Conservation (phyloP, 805 yeast genomes). For the Jamesozyma lodderae region DNA sequence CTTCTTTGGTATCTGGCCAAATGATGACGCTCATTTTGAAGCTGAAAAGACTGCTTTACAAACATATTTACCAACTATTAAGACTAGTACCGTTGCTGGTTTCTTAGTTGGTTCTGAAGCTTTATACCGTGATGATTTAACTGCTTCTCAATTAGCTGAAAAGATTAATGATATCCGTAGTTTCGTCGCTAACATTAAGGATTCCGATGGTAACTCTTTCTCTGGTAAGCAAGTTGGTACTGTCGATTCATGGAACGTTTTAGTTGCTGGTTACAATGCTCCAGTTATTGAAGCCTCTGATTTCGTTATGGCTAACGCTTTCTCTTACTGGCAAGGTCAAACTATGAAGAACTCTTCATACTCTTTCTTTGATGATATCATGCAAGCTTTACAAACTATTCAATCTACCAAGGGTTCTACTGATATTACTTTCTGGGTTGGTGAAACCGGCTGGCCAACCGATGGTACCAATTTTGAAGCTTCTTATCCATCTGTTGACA, state of each 20-base stretch:
- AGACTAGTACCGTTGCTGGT: slow-evolving; percentile 59
- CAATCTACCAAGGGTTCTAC: slow-evolving; percentile 82
- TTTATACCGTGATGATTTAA: slow-evolving; percentile 78
- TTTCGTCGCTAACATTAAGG: slow-evolving; percentile 52
- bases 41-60: slow-evolving; percentile 68
- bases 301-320: slow-evolving; percentile 85
- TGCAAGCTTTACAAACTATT: slow-evolving; percentile 89
- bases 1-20: slow-evolving; percentile 91
- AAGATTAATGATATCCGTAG: slow-evolving; percentile 55
- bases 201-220: slow-evolving; percentile 75
- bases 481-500: slow-evolving; percentile 58
- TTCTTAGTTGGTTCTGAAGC: slow-evolving; percentile 94
- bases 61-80: slow-evolving; percentile 61
- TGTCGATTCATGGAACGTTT: slow-evolving; percentile 91
- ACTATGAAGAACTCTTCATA: slow-evolving; percentile 70
- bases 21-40: slow-evolving; percentile 64
- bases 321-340: slow-evolving; percentile 99
- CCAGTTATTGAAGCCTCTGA: slow-evolving; percentile 77
- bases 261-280: slow-evolving; percentile 67
- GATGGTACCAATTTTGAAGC: slow-evolving; percentile 64
- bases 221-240: slow-evolving; percentile 72
- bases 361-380: slow-evolving; percentile 92
- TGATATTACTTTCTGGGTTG: slow-evolving; percentile 86
- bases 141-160: slow-evolving; percentile 64
- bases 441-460: slow-evolving; percentile 97